Conservation (phyloP, 2,329 filamentous ascomycete genomes). For the Stemphylium beticola region DNA sequence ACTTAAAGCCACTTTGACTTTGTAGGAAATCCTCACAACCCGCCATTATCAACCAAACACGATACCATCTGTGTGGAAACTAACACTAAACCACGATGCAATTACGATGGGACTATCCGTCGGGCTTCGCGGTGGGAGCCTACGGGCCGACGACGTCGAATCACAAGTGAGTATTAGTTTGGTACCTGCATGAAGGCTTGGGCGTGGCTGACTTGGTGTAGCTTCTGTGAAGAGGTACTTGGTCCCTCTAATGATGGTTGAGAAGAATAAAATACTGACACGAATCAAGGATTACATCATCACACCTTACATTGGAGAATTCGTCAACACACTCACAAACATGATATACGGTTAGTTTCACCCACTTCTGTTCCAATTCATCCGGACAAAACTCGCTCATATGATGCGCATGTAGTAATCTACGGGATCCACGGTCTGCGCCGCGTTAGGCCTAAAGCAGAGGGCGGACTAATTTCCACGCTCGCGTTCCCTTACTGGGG, state of each 20-base stretch:
- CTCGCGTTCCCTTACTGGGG: slow-evolving; percentile 52
- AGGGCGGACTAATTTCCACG: slow-evolving; percentile 42
- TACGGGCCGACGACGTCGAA: slow-evolving; percentile 42
- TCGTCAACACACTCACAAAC: slow-evolving; percentile 62
- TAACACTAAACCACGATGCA: slow-evolving; percentile 21
- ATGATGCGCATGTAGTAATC: slow-evolving; percentile 31
- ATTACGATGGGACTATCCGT: slow-evolving; percentile 34
- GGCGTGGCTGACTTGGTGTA: slow-evolving; percentile 23
- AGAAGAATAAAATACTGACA: background rate
- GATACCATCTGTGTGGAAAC: background rate
- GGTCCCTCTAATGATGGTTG: accelerated
- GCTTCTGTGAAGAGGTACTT: slow-evolving; percentile 47
- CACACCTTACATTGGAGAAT: slow-evolving; percentile 60
- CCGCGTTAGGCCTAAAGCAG: slow-evolving; percentile 27
- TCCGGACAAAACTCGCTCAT: background rate
- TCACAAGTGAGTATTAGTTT: slow-evolving; percentile 37
- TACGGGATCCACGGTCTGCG: slow-evolving; percentile 46
- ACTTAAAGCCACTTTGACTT: background rate
- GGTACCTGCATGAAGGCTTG: slow-evolving; percentile 10
- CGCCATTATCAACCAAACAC: background rate
- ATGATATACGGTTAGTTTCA: slow-evolving; percentile 54
- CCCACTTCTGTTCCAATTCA: background rate
- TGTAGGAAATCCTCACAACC: background rate
- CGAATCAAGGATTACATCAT: slow-evolving; percentile 59
- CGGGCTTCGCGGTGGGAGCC: slow-evolving; percentile 24